These are phyloP conservation scores for Colletotrichum sp. DNA, from an alignment of 2,329 filamentous ascomycete genomes.

Conservation along the genomic window DNA sequence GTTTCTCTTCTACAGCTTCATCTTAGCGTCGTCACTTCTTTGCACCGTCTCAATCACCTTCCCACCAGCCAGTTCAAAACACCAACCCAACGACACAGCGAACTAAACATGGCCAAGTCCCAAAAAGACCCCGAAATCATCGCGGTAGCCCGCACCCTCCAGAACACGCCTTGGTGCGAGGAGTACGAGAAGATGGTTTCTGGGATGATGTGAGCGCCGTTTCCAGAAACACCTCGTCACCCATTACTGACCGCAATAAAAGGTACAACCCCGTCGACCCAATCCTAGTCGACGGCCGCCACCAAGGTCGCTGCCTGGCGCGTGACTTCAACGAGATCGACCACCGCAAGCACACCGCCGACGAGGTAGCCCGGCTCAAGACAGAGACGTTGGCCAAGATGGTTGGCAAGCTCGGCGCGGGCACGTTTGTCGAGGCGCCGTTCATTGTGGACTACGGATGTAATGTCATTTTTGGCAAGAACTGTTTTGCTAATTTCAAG, in stretches of 20 bases:
- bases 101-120: background rate
- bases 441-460: slow-evolving; percentile 66
- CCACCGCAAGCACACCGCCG: slow-evolving; percentile 50
- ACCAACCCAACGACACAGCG: too few relatives aligned
- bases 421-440: slow-evolving; percentile 61
- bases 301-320: slow-evolving; percentile 52
- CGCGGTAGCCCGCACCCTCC: background rate
- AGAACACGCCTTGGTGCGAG: slow-evolving; percentile 4
- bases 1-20: background rate
- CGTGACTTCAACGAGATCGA: slow-evolving; percentile 56
- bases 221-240: background rate
- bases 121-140: slow-evolving; percentile 2
- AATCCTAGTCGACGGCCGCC: slow-evolving; percentile 48
- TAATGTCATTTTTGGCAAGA: slow-evolving; percentile 61
- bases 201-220: background rate
- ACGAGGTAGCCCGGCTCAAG: slow-evolving; percentile 34
- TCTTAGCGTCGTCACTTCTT: background rate
- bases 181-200: slow-evolving; percentile 19
- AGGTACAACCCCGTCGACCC: slow-evolving; percentile 54
- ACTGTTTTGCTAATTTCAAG: slow-evolving; percentile 63
- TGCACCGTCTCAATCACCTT: background rate
- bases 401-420: slow-evolving; percentile 50
- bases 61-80: background rate
- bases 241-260: background rate
- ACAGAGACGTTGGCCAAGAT: slow-evolving; percentile 49